These are phyloP conservation scores for Camellia granthamiana DNA, from an alignment of 148 eudicot species.

Conservation along the genomic window DNA sequence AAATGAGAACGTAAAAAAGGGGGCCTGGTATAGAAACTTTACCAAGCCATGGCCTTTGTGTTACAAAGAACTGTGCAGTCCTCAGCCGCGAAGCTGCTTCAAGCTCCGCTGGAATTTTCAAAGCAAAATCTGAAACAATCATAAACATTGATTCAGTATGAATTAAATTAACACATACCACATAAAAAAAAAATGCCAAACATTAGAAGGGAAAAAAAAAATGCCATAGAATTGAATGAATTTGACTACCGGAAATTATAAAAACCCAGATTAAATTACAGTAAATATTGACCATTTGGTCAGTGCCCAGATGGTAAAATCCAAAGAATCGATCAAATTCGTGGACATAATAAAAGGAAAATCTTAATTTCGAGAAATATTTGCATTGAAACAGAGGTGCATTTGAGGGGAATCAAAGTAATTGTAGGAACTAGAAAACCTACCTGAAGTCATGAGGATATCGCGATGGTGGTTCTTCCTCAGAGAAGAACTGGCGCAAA, in stretches of 20 bases:
- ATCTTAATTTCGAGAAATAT: neutral
- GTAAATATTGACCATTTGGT: neutral
- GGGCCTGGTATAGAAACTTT: neutral
- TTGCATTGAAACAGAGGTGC: neutral
- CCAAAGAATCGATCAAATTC: conserved; percentile 4
- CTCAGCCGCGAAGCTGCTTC: conserved; percentile 72
- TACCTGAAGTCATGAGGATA: conserved; percentile 22
- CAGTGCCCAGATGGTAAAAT: conserved; percentile 14
- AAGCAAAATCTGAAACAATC: conserved; percentile 43
- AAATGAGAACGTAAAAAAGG: neutral
- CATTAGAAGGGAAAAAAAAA: neutral
- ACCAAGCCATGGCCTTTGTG: conserved; percentile 98
- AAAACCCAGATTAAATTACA: neutral
- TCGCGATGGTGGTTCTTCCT: neutral
- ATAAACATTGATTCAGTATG: neutral
- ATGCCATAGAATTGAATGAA: neutral
- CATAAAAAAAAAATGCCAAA: neutral
- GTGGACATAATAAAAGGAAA: neutral
- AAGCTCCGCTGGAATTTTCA: conserved; percentile 59
- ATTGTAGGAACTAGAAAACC: neutral
- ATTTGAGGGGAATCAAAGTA: neutral
- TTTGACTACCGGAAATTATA: neutral
- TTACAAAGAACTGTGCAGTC: conserved; percentile 57
- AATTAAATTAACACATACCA: neutral
- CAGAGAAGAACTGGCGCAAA: neutral